Conservation (phyloP, 805 yeast genomes). For the Saturnispora hagleri region DNA sequence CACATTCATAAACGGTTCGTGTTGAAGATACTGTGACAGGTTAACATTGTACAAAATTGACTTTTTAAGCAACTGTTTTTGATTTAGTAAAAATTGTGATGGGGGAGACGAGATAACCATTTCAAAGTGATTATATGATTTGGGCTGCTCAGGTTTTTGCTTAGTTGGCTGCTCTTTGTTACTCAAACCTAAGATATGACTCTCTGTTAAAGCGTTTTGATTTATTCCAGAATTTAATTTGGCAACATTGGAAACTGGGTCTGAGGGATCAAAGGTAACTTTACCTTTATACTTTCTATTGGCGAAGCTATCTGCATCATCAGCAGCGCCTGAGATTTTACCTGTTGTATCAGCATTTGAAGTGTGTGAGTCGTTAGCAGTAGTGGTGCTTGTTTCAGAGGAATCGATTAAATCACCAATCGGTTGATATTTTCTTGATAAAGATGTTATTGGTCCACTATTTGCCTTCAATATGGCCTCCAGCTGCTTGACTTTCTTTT, state of each 20-base stretch:
- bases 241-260: not conserved
- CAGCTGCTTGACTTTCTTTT: conserved; percentile 42
- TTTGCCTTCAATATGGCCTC: conserved; percentile 38
- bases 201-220: not conserved
- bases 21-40: conserved; percentile 35
- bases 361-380: not conserved
- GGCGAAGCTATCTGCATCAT: not conserved
- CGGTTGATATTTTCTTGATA: conserved; percentile 20
- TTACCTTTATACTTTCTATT: not conserved
- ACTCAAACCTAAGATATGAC: not conserved
- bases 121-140: conserved; percentile 14
- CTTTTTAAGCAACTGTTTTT: conserved; percentile 3
- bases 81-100: conserved; percentile 2
- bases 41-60: conserved; percentile 36
- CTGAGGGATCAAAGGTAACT: not conserved
- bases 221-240: not conserved
- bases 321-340: not conserved
- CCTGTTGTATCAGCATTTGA: not conserved
- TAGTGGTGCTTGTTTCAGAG: not conserved
- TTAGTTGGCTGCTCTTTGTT: not conserved
- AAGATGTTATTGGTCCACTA: conserved; percentile 8
- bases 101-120: not conserved
- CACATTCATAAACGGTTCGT: conserved; percentile 44
- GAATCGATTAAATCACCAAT: conserved; percentile 18
- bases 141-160: not conserved